These are phyloP conservation scores for Myrmaecium sp. DNA, from an alignment of 2,329 filamentous ascomycete species.

Conservation along the genomic window DNA sequence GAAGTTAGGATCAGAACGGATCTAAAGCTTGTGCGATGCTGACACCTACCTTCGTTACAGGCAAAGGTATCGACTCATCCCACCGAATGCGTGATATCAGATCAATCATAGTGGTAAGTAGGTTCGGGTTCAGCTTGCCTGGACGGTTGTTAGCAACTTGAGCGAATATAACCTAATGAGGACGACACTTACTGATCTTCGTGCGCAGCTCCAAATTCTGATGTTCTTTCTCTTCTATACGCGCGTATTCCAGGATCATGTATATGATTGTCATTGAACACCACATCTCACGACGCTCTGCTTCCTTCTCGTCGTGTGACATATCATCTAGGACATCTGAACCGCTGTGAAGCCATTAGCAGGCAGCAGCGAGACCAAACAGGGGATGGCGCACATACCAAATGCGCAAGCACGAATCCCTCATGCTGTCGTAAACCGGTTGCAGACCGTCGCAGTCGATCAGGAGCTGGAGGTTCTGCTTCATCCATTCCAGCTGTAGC, in stretches of 20 bases:
- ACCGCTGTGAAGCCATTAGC: constrained; percentile 1
- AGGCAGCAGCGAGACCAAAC: constrained; percentile 1
- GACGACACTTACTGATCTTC: constrained; percentile 15
- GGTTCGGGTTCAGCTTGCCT: constrained; percentile 40
- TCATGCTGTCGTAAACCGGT: constrained; percentile 22
- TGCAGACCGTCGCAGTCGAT: constrained; percentile 23
- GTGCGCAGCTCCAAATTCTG: constrained; percentile 35
- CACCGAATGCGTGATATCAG: constrained; percentile 35
- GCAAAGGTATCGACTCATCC: constrained; percentile 43
- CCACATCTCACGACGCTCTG: constrained; percentile 29
- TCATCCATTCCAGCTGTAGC: constrained; percentile 28
- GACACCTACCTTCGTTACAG: constrained; percentile 17
- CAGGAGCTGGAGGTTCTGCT: constrained; percentile 25
- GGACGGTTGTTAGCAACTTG: not conserved
- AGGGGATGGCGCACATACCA: constrained; percentile 1
- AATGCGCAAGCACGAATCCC: constrained; percentile 14
- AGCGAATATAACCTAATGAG: constrained; percentile 5
- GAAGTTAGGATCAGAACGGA: constrained; percentile 1
- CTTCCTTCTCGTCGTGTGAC: constrained; percentile 18
- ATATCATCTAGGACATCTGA: constrained; percentile 4
- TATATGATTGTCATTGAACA: constrained; percentile 32
- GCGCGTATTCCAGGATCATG: constrained; percentile 29
- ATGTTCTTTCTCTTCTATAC: constrained; percentile 18
- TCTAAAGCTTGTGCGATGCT: not conserved
- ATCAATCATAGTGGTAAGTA: constrained; percentile 57